A percentile compares a stretch with the other conserved stretches of the same genome.
Evolutionary conservation across 257 asterid species (phyloP).

Genomic region (Knoxia roxburghii): DNA sequence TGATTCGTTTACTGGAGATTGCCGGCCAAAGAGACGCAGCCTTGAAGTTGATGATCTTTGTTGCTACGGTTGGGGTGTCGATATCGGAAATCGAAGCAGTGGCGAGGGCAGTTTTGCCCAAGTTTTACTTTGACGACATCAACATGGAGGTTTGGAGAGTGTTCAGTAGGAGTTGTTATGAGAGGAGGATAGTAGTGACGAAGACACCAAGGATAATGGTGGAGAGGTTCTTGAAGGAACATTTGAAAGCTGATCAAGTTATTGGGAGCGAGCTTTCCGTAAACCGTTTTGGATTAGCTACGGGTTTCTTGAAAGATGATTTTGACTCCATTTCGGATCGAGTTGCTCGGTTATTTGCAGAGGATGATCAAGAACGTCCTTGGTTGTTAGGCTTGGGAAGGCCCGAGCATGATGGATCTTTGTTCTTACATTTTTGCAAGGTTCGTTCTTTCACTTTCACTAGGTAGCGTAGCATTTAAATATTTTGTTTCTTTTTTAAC

Average conservation of each 20-base stretch:
- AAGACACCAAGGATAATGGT: slow-evolving; percentile 69
- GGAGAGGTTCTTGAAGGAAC: slow-evolving; percentile 71
- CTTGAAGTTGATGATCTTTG: slow-evolving; percentile 54
- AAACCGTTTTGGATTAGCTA: slow-evolving; percentile 54
- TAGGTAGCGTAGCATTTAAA: too few relatives aligned
- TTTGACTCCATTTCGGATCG: slow-evolving; percentile 28
- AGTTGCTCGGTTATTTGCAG: slow-evolving; percentile 32
- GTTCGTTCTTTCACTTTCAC: slow-evolving; percentile 25
- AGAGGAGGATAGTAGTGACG: slow-evolving; percentile 59
- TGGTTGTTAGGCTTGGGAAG: slow-evolving; percentile 67
- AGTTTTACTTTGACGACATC: slow-evolving; percentile 60
- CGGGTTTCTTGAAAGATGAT: slow-evolving; percentile 45
- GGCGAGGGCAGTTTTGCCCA: slow-evolving; percentile 76
- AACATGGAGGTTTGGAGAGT: slow-evolving; percentile 59
- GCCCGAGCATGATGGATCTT: slow-evolving; percentile 19
- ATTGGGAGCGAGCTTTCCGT: slow-evolving; percentile 52
- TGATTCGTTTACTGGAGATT: slow-evolving; percentile 44
- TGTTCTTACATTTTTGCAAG: slow-evolving; percentile 47
- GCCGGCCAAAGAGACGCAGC: slow-evolving; percentile 45
- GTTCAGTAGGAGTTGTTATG: slow-evolving; percentile 38
- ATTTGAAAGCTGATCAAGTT: slow-evolving; percentile 58
- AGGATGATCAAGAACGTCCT: slow-evolving; percentile 31
- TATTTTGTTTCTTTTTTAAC: too few relatives aligned
- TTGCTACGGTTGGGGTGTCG: slow-evolving; percentile 53
- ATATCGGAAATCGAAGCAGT: slow-evolving; percentile 55